Percentiles rank a stretch among this genome's conserved stretches.
Conservation (phyloP, 176 grass and related monocot genomes). For the Tillandsia leiboldiana region DNA sequence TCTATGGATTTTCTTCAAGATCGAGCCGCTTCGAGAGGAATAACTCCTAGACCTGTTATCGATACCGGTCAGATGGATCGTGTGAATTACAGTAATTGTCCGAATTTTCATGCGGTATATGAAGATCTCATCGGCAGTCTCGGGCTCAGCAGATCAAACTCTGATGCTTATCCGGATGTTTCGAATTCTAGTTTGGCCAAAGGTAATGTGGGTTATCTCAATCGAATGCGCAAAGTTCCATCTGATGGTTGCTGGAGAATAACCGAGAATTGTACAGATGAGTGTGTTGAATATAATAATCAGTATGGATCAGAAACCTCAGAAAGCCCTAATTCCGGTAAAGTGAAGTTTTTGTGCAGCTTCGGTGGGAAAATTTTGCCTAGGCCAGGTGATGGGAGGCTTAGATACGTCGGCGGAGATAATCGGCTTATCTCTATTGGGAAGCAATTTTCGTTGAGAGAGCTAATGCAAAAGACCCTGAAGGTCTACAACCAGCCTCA, state of each 20-base stretch:
- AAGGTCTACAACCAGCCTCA: conserved; percentile 68
- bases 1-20: conserved; percentile 17
- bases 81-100: conserved; percentile 7
- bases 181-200: conserved; percentile 28
- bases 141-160: conserved; percentile 38
- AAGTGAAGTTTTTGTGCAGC: conserved; percentile 92
- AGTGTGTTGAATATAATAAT: conserved; percentile 29
- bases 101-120: conserved; percentile 21
- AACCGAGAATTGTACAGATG: conserved; percentile 23
- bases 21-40: neutral
- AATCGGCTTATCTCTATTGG: conserved; percentile 61
- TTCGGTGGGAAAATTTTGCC: conserved; percentile 90
- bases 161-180: conserved; percentile 24
- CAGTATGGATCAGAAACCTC: conserved; percentile 17
- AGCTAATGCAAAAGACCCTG: conserved; percentile 62
- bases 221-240: neutral
- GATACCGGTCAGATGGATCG: neutral
- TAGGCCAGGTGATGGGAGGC: conserved; percentile 74
- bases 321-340: conserved; percentile 44
- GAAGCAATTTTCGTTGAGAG: conserved; percentile 47
- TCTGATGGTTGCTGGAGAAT: conserved; percentile 31
- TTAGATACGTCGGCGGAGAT: conserved; percentile 82
- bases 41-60: neutral
- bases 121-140: conserved; percentile 43
- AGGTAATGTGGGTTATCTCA: conserved; percentile 8